Evolutionary conservation across 2,329 filamentous ascomycete species (phyloP), one percentile per base, ranked within the genome.

Genomic region (Colletotrichum tabaci): DNA sequence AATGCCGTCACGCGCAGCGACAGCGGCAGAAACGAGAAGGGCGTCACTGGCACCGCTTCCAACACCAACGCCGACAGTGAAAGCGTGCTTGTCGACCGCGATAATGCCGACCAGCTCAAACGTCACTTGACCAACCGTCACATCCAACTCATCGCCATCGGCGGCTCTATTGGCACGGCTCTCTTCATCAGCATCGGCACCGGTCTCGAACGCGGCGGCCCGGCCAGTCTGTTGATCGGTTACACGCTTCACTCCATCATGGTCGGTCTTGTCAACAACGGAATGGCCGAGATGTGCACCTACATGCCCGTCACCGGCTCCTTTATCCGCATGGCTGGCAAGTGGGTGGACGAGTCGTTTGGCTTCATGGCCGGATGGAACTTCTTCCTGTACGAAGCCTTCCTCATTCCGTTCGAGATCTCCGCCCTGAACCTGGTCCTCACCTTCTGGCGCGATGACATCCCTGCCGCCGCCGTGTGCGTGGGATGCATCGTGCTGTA

Each of bases 271-370:
- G 87, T 92, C 77, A 92, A 91, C 84, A 92, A 91, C 77, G 87
- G 86, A 73, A 84, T 91, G 71, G 90, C 90, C 10, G 90, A 92
- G 78, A 92, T 92, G 90, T 87, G 84, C 40, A 84, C 85, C 47
- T 87, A 87, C 73, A 89, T 90, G 84, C 90, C 91, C 30, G 86
- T 92, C 57, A 87, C 85, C 52, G 90, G 90, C 73, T 88, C 88
- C 2, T 92, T 91, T 77, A 87, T 92, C 74, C 89, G 90, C 71
- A 84, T 92, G 76, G 89, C 89, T 5, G 89, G 90, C 38, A 84
- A 89, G 74, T 92, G 89, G 88, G 88, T 89, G 12, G 90, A 92
- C 77, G 90, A 92, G n/a, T 85, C 90, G 12, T 82, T 89, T 23
- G 90, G 90, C 44, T 91, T 92, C 76, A 86, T 82, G 77, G 79